Evolutionary conservation across 495 filamentous ascomycete genomes (phyloP).

Genomic region (Aspergillus bridgeri): DNA sequence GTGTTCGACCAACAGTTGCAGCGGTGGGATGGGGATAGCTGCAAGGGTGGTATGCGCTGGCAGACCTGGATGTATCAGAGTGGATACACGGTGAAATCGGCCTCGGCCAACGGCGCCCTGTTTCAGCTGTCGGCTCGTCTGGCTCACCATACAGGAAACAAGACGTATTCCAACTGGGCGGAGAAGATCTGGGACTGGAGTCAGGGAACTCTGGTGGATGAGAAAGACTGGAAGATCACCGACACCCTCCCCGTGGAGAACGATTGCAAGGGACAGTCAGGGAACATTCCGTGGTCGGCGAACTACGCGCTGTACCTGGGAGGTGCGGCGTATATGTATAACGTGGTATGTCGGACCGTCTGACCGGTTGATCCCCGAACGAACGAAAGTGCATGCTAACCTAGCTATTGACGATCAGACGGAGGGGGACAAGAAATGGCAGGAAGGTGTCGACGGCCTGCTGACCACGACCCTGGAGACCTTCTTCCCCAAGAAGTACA

Average conservation of each 20-base stretch:
- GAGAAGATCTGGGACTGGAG: slow-evolving; percentile 67
- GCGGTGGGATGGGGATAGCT: slow-evolving; percentile 60
- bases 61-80: slow-evolving; percentile 72
- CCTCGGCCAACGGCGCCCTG: slow-evolving; percentile 68
- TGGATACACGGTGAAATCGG: slow-evolving; percentile 76
- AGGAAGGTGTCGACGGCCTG: slow-evolving; percentile 49
- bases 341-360: slow-evolving; percentile 41
- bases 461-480: slow-evolving; percentile 39
- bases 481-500: slow-evolving; percentile 50
- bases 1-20: slow-evolving; percentile 57
- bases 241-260: slow-evolving; percentile 56
- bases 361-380: not conserved
- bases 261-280: slow-evolving; percentile 51
- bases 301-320: slow-evolving; percentile 65
- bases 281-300: slow-evolving; percentile 62
- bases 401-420: slow-evolving; percentile 20
- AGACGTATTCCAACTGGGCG: slow-evolving; percentile 68
- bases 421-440: slow-evolving; percentile 45
- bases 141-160: slow-evolving; percentile 64
- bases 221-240: slow-evolving; percentile 47
- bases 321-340: slow-evolving; percentile 71
- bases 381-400: not conserved
- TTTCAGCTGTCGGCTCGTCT: slow-evolving; percentile 72
- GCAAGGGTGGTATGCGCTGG: slow-evolving; percentile 77
- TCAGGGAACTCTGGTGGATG: slow-evolving; percentile 44